Base-by-base conservation (phyloP, 1,284 basidiomycete species). In the Sporisorium exsertum region DNA sequence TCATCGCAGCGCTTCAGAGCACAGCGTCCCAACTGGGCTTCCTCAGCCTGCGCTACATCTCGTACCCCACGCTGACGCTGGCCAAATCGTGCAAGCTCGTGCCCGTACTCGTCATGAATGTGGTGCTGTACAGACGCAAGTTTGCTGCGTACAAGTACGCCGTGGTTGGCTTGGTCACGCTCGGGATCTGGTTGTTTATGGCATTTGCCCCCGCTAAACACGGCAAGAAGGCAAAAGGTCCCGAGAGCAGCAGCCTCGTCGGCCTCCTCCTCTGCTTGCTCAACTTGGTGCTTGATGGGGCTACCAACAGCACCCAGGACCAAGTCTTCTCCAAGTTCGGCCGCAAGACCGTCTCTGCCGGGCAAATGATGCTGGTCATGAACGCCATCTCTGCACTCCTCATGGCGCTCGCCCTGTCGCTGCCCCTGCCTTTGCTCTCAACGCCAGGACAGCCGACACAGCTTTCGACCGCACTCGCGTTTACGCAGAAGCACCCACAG, bases 291-390 rank as follows among this genome's bases (percentile, higher is more conserved):
- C 89, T 99, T 53, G 97, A 99, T 85, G 97, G 97, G 24, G 91
- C 93, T 43, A 93, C 92, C 62, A 98, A 99, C 87, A 94, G 94
- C n/a, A 97, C 95, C 2, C 97, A 99, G 86, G 97, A 99, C 86
- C 93, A 98, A 87, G 93, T 99, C 71, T 99, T 99, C 86, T 88
- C 90, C 42, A 90, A 91, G 87, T 84, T 77, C 46, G 78, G 78
- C 12, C 89, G 89, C 43, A 54, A 74, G 50, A 68, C 71, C 24
- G 90, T 95, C 22, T 91, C 91, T 0, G 97, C 97, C 5, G 95
- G 97, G 85, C 96, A 99, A 86, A 97, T 99, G 95, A 99, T 99
- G 97, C 92, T 99, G 85, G 96, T 92, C 90, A 97, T 97, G 86
- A 96, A 96, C 85, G 82, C 91, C 32, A 91, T 94, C 86, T 82